phyloP scores from a whole-genome alignment of 2,329 filamentous ascomycete genomes.

The Epichloe elymi region DNA sequence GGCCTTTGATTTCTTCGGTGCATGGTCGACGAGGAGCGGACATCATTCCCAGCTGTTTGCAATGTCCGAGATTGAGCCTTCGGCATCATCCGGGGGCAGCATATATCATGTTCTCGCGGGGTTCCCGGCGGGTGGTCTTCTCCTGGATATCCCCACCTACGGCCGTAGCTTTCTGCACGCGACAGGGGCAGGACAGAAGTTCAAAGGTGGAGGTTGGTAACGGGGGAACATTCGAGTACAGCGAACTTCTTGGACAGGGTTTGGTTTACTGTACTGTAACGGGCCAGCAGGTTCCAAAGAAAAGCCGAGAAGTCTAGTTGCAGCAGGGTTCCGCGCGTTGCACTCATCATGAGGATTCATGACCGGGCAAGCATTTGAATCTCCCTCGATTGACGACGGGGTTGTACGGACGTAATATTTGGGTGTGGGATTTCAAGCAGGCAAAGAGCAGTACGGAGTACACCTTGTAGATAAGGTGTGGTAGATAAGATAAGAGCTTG shows the following conservation, averaged over 20 bases:
- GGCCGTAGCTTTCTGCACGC: slow-evolving; percentile 62
- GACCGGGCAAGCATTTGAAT: no score
- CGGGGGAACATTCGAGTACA: slow-evolving; percentile 30
- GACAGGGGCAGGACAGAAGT: slow-evolving; percentile 50
- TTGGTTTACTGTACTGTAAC: no score
- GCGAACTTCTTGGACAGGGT: slow-evolving; percentile 35
- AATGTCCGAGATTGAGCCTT: slow-evolving; percentile 45
- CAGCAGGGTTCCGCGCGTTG: no score
- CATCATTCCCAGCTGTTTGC: slow-evolving; percentile 67
- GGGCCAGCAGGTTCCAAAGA: no score
- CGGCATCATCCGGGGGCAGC: slow-evolving; percentile 53
- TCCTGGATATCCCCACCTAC: slow-evolving; percentile 64
- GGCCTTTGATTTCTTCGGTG: slow-evolving; percentile 67
- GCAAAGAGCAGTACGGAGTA: no score
- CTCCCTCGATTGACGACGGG: no score
- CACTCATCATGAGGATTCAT: no score
- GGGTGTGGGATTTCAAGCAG: no score
- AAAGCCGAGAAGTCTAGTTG: no score
- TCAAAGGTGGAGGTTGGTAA: slow-evolving; percentile 26
- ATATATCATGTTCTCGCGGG: slow-evolving; percentile 52
- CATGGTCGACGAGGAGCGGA: slow-evolving; percentile 54
- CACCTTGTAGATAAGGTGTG: slow-evolving; percentile 11
- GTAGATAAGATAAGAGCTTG: slow-evolving; percentile 18
- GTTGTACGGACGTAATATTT: no score
- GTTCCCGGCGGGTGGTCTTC: slow-evolving; percentile 57